Base-by-base conservation (phyloP, 257 asterid genomes). In the Asclepias syriaca region DNA sequence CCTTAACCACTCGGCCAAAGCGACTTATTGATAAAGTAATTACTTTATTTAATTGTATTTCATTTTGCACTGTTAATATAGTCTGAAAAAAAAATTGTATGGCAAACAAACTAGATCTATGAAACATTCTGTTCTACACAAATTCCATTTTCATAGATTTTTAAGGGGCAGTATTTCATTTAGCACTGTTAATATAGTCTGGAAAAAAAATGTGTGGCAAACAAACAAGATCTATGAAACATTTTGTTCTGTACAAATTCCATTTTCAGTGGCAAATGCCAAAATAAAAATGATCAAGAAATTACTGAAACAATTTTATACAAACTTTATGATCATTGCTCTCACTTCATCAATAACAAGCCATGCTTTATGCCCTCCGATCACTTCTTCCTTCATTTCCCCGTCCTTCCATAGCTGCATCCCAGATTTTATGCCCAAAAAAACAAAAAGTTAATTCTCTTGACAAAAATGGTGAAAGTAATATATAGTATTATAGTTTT, bases 321-420 rank as follows among this genome's bases (percentile, higher is more conserved):
- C 80, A 72, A 79, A 89, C 27, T 75, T 79, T 49, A 84, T 77
- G 71, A 94, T 86, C 99, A 94, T 94, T 70, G 82, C 82, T 71
- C 86, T 87, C 50, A 91, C 95, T 86, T 94, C 93, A 84, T 94
- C 98, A 27, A 94, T 83, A 32, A 94, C 99, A 76, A 95, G 97
- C 99, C 99, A 89, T 19, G 92, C 98, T 78, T 88, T 87, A 81
- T 94, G 95, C 56, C 99, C 97, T 81, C 99, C 98, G 32, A 92
- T 88, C 75, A 90, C 97, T 74, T 95, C 96, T 70, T 84, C 98
- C 78, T 87, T 88, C 96, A 91, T 89, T 72, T 95, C 99, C 64
- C 98, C 99, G 75, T 90, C 98, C 77, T 86, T 86, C 98, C 99
- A 90, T 40, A 95, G 67, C 98, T 91, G 87, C 80, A 49, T 27